phyloP scores from a whole-genome alignment of 78 protist genomes.

The Planoprotostelium fungivorum region DNA sequence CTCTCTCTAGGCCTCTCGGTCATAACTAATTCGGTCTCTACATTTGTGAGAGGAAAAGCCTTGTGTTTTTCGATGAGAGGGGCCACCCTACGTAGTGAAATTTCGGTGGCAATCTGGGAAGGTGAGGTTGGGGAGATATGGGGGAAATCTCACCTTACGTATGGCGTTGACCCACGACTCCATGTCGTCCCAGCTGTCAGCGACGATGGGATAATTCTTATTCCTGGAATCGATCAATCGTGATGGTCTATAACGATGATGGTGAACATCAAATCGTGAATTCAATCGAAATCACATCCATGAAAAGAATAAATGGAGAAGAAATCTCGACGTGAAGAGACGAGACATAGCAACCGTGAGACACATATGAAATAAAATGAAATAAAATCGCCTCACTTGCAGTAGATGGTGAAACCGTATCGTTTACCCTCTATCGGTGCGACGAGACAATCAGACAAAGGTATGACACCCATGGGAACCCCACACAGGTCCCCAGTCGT shows the following conservation, averaged over 20 bases:
- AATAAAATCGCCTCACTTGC: neutral
- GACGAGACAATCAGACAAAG: neutral
- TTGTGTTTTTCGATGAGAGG: neutral
- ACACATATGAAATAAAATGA: neutral
- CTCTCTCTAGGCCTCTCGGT: neutral
- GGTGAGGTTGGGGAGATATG: neutral
- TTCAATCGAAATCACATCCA: too few species aligned
- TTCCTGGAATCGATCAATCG: neutral
- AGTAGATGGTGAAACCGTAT: neutral
- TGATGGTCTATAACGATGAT: neutral
- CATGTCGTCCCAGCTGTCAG: neutral
- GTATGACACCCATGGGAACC: neutral
- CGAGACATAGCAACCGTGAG: too few species aligned
- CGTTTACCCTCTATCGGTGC: neutral
- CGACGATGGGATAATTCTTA: neutral
- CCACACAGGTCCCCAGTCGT: neutral
- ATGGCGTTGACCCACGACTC: neutral
- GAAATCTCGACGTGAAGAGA: too few species aligned
- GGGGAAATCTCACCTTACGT: neutral
- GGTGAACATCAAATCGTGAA: too few species aligned
- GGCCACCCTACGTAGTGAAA: neutral
- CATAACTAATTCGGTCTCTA: neutral
- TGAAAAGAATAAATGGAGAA: too few species aligned
- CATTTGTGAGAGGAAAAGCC: neutral
- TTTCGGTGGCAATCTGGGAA: neutral